Base-by-base conservation (phyloP, 140 eudicot genomes). In the Oenanthe javanica region DNA sequence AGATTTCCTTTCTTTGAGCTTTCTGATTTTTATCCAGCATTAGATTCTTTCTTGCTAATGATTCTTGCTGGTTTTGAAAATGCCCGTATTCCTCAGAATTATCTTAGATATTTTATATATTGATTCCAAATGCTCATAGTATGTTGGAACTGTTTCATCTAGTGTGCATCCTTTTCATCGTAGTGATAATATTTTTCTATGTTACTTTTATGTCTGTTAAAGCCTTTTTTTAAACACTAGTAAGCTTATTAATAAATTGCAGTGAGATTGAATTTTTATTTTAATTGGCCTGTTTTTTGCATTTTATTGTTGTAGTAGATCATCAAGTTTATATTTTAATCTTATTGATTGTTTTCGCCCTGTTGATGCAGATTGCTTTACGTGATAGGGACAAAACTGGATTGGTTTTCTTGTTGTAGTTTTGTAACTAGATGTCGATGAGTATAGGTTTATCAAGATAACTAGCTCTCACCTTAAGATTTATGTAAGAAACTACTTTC, bases 121-220 rank as follows among this genome's bases (percentile, higher is more conserved):
- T 76, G 85, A 80, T 82, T 80, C 84, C 76, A 83, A 81, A 81
- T 87, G 75, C 85, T 80, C 76, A 80, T 9, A 64, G 16, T 55
- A 38, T 79, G 84, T 50, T 66, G 43, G 72, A 0, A 66, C 43
- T 19, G 8, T 66, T 66, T 27, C 10, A 27, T 67, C 45, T 67
- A 27, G 42, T 27, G 13, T 66, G 72, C 72, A 66, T 31, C 72
- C 45, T 66, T 66, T 66, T 31, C 38, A 25, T 66, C 11, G 6
- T 31, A 66, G 43, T 31, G 18, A 11, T 2, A 25, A 23, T 9
- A 64, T 7, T 5, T n/a, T 10, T 23, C 40, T 9, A 64, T 25
- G 18, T 25, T 64, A 64, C 19, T 13, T 9, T 66, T 0, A 31
- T 27, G 43, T 66, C 45, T 66, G 18, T 66, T 0, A 66, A 66